A percentile compares a stretch with the other conserved stretches of the same genome.
phyloP scores from a whole-genome alignment of 2,329 filamentous ascomycete genomes.

The Periconia sp. region DNA sequence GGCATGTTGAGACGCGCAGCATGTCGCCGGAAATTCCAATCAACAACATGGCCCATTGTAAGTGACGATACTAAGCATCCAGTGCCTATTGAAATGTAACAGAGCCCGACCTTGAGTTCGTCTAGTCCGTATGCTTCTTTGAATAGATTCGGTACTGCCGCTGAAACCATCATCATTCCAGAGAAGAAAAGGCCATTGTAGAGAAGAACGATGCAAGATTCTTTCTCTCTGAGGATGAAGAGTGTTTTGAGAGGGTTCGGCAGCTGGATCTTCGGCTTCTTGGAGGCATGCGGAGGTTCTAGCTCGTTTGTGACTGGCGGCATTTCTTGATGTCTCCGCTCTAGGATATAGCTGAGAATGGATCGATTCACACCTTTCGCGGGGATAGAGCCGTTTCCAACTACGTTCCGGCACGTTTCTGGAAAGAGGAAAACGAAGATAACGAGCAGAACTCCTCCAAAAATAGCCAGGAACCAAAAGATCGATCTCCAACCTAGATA shows the following conservation, averaged over 20 bases:
- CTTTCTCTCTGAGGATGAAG: conserved; percentile 36
- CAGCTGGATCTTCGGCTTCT: conserved; percentile 26
- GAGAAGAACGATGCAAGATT: conserved; percentile 36
- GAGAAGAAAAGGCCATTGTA: conserved; percentile 44
- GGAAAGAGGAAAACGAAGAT: conserved; percentile 48
- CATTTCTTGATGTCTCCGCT: conserved; percentile 23
- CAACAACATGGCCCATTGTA: conserved; percentile 55
- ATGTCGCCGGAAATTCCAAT: conserved; percentile 75
- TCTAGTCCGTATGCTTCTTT: conserved; percentile 34
- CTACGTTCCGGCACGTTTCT: conserved; percentile 52
- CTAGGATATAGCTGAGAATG: conserved; percentile 34
- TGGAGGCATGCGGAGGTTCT: neutral
- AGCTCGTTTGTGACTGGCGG: neutral
- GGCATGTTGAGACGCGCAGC: conserved; percentile 66
- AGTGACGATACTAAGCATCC: conserved; percentile 33
- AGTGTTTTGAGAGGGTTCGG: conserved; percentile 36
- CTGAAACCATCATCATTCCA: conserved; percentile 36
- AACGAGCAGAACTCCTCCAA: conserved; percentile 44
- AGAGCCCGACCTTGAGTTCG: conserved; percentile 36
- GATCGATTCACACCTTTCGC: conserved; percentile 40
- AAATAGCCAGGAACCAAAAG: conserved; percentile 52
- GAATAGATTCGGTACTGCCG: conserved; percentile 34
- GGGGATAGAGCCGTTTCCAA: conserved; percentile 48
- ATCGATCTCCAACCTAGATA: conserved; percentile 48
- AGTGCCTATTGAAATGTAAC: conserved; percentile 37